phyloP scores from a whole-genome alignment of 768 basidiomycete species.

The Heimioporus sp. region DNA sequence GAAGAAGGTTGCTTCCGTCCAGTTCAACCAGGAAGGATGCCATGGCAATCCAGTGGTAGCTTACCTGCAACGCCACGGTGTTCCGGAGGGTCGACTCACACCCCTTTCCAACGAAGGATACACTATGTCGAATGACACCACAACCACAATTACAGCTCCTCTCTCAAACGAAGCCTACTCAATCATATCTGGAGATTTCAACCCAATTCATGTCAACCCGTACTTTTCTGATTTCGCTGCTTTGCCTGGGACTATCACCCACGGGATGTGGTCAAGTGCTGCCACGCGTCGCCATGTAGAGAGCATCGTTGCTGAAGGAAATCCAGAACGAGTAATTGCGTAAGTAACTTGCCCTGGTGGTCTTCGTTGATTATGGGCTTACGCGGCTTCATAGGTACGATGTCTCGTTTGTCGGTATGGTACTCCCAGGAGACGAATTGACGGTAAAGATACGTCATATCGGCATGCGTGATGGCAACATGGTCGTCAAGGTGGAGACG shows the following conservation, averaged over 20 bases:
- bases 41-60: conserved; percentile 92
- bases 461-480: conserved; percentile 91
- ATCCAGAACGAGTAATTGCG: conserved; percentile 87
- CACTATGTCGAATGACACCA: conserved; percentile 62
- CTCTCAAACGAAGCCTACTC: conserved; percentile 96
- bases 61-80: conserved; percentile 91
- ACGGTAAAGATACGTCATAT: conserved; percentile 84
- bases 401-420: conserved; percentile 97
- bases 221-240: conserved; percentile 95
- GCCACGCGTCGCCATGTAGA: conserved; percentile 92
- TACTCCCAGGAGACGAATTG: conserved; percentile 86
- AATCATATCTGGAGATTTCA: conserved; percentile 94
- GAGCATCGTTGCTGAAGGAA: conserved; percentile 89
- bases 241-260: conserved; percentile 95
- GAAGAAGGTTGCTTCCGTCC: conserved; percentile 84
- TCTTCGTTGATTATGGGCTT: background rate
- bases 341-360: conserved; percentile 45
- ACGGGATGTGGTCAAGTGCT: conserved; percentile 96
- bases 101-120: conserved; percentile 88
- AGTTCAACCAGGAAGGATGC: conserved; percentile 83
- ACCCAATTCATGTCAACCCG: conserved; percentile 98
- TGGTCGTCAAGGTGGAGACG: conserved; percentile 88
- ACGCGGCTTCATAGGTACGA: conserved; percentile 60
- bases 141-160: conserved; percentile 76
- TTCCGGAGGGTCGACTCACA: conserved; percentile 68